Conservation (phyloP, 768 basidiomycete genomes). For the Artomyces pyxidatus region DNA sequence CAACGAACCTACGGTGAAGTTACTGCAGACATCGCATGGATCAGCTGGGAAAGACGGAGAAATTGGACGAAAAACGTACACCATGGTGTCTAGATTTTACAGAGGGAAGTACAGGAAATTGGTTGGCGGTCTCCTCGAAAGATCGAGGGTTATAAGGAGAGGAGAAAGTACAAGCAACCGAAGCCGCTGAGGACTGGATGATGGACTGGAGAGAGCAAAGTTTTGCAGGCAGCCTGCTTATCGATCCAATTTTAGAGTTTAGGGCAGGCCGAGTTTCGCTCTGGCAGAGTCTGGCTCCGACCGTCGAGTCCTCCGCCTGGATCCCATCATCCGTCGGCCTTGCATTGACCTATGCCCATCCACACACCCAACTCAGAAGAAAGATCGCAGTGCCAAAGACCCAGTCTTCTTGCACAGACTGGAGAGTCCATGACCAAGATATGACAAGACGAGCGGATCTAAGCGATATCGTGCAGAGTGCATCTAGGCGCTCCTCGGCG, state of each 20-base stretch:
- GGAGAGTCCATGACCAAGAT: too few relatives aligned
- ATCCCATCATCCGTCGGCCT: neutral
- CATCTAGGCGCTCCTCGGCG: too few relatives aligned
- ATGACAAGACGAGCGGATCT: too few relatives aligned
- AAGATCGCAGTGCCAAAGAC: too few relatives aligned
- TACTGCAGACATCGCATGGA: constrained; percentile 1
- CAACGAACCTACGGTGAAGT: constrained; percentile 15
- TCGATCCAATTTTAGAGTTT: neutral
- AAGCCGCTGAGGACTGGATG: constrained; percentile 6
- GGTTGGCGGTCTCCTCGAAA: neutral
- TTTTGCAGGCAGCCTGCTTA: neutral
- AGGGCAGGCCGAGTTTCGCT: neutral
- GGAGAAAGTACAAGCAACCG: constrained; percentile 4
- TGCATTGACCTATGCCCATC: neutral
- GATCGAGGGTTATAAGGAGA: neutral
- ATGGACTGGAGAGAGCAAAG: neutral
- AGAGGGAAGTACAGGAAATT: constrained; percentile 17
- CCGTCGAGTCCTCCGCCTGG: too few relatives aligned
- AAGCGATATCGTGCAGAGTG: too few relatives aligned
- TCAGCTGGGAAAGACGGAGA: neutral
- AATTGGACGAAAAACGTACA: constrained; percentile 48
- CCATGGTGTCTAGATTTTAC: constrained; percentile 61
- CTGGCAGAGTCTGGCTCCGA: neutral
- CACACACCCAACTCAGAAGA: neutral
- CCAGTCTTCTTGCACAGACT: too few relatives aligned